A percentile compares a stretch with the other conserved stretches of the same genome.
These are phyloP conservation scores for Didymella lethalis DNA, from an alignment of 2,329 filamentous ascomycete species.

Conservation along the genomic window DNA sequence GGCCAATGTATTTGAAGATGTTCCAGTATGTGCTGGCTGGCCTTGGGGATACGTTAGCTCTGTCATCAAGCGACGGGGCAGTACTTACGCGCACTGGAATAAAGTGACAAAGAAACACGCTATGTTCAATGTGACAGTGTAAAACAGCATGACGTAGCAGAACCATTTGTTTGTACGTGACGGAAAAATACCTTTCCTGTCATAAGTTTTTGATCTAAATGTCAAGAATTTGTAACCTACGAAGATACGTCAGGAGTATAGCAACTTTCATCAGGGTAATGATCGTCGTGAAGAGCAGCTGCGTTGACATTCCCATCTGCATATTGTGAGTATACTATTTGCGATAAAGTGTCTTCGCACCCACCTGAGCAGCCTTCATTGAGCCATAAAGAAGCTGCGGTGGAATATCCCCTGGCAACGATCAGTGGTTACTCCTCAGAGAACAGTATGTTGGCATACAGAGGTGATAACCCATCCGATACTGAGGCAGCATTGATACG, in stretches of 20 bases:
- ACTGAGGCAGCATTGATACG: slow-evolving; percentile 34
- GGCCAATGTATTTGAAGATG: slow-evolving; percentile 34
- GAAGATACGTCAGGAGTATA: slow-evolving; percentile 33
- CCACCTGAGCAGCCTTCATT: slow-evolving; percentile 31
- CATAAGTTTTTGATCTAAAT: neutral
- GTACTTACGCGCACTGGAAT: slow-evolving; percentile 42
- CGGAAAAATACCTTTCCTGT: slow-evolving; percentile 35
- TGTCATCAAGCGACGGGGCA: neutral
- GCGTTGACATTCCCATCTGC: slow-evolving; percentile 36
- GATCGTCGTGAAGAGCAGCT: slow-evolving; percentile 36
- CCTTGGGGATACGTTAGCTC: slow-evolving; percentile 14
- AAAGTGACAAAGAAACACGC: slow-evolving; percentile 37
- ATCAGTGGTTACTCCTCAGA: slow-evolving; percentile 8
- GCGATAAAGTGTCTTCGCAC: no score
- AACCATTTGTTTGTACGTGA: slow-evolving; percentile 41
- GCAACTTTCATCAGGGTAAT: slow-evolving; percentile 41
- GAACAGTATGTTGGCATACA: slow-evolving; percentile 24
- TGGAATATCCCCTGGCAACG: slow-evolving; percentile 29
- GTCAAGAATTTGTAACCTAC: slow-evolving; percentile 10
- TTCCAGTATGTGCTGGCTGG: slow-evolving; percentile 37
- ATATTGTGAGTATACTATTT: slow-evolving; percentile 4
- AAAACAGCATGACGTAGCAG: slow-evolving; percentile 37
- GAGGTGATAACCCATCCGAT: slow-evolving; percentile 42
- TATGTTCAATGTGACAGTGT: slow-evolving; percentile 30
- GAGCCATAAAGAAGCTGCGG: slow-evolving; percentile 25